A percentile compares a stretch with the other conserved stretches of the same genome.
phyloP scores from a whole-genome alignment of 163 green algal species.

The Chlorella variabilis region DNA sequence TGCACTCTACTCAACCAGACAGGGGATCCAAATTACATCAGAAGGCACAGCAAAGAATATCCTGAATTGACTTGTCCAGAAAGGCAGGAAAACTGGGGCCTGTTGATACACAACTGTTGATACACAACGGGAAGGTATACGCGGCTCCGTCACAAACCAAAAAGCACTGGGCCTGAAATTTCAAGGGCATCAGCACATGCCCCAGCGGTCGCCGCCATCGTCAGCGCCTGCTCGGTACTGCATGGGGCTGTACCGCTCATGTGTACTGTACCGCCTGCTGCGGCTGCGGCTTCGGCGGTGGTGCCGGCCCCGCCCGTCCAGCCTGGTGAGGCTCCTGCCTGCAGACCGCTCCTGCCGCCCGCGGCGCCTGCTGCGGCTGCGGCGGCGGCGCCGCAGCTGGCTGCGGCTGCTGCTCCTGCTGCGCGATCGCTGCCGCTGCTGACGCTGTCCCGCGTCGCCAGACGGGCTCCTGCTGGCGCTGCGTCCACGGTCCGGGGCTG shows the following conservation, averaged over 20 bases:
- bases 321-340: no score
- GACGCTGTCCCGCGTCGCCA: not conserved
- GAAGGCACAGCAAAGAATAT: no score
- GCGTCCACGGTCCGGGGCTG: not conserved
- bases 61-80: no score
- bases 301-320: not conserved
- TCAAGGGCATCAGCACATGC: constrained; percentile 1
- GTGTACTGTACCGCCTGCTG: not conserved
- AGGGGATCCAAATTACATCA: no score
- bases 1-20: no score
- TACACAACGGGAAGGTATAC: no score
- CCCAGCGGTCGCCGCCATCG: constrained; percentile 32
- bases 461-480: not conserved
- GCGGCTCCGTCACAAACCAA: no score
- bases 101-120: no score
- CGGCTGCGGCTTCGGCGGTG: not conserved
- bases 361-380: no score
- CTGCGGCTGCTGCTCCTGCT: constrained; percentile 3
- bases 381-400: not conserved
- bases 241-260: not conserved
- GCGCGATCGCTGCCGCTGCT: not conserved
- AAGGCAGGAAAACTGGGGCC: no score
- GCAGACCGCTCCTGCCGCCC: no score
- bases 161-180: no score
- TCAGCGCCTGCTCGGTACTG: not conserved